These are phyloP conservation scores for Paracoccidioides lutzii DNA, from an alignment of 2,329 filamentous ascomycete genomes.

Conservation along the genomic window DNA sequence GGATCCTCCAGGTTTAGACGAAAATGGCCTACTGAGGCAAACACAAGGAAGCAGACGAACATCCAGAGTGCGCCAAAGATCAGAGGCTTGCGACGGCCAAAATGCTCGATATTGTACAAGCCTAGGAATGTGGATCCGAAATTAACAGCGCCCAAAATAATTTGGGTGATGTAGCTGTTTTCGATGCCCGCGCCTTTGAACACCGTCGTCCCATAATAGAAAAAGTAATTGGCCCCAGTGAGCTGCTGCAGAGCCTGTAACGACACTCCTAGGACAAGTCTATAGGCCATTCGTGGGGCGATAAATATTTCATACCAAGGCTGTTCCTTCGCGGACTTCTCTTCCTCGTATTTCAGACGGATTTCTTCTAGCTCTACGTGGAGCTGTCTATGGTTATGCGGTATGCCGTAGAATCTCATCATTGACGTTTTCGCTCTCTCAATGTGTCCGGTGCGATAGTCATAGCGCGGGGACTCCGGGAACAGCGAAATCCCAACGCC, in stretches of 20 bases:
- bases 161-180: conserved; percentile 54
- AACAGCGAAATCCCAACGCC: conserved; percentile 43
- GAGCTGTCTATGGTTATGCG: conserved; percentile 43
- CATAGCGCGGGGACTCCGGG: conserved; percentile 46
- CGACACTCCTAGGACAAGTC: conserved; percentile 32
- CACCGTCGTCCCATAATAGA: conserved; percentile 45
- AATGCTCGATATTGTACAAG: conserved; percentile 57
- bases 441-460: conserved; percentile 41
- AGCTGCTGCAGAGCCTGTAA: conserved; percentile 38
- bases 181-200: conserved; percentile 54
- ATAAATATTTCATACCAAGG: conserved; percentile 35
- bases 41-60: conserved; percentile 47
- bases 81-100: conserved; percentile 55
- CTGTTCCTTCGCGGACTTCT: conserved; percentile 30
- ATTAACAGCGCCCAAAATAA: conserved; percentile 58
- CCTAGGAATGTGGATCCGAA: conserved; percentile 54
- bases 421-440: conserved; percentile 42
- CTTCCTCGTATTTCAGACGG: conserved; percentile 46
- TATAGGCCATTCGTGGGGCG: conserved; percentile 36
- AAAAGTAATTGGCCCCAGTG: conserved; percentile 39
- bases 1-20: conserved; percentile 29
- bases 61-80: conserved; percentile 57
- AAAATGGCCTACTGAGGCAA: conserved; percentile 46
- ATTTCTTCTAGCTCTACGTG: conserved; percentile 46
- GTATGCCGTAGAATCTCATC: conserved; percentile 43